Percentiles rank a stretch among this genome's conserved stretches.
Evolutionary conservation across 75 land plant species (phyloP).

Genomic region (Sequoiadendron giganteum): DNA sequence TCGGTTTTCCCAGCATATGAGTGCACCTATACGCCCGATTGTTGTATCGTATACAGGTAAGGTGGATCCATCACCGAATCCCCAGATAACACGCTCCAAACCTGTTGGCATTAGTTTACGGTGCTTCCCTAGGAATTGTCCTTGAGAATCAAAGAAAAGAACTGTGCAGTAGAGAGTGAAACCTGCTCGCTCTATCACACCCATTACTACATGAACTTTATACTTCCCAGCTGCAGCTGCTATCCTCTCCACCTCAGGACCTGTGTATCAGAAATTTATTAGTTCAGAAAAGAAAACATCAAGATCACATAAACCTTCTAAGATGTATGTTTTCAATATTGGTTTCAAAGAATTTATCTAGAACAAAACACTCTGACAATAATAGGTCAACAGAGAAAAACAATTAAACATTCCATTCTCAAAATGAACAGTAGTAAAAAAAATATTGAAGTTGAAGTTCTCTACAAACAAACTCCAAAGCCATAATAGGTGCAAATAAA

Average conservation of each 20-base stretch:
- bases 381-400: neutral
- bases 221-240: slow-evolving; percentile 81
- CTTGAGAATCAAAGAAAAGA: slow-evolving; percentile 83
- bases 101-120: slow-evolving; percentile 94
- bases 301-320: neutral
- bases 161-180: slow-evolving; percentile 88
- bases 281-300: neutral
- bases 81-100: slow-evolving; percentile 91
- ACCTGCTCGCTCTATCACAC: slow-evolving; percentile 91
- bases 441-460: neutral
- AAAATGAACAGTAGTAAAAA: neutral
- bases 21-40: slow-evolving; percentile 83
- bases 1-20: slow-evolving; percentile 97
- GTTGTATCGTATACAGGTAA: slow-evolving; percentile 89
- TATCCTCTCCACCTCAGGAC: slow-evolving; percentile 91
- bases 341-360: neutral
- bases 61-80: slow-evolving; percentile 98
- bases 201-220: slow-evolving; percentile 84
- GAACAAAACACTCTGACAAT: too few relatives aligned
- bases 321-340: neutral
- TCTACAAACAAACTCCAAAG: neutral
- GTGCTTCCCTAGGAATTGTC: slow-evolving; percentile 89
- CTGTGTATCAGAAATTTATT: slow-evolving; percentile 28
- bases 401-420: neutral
- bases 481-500: neutral